These are phyloP conservation scores for Phytopythium litorale DNA, from an alignment of 352 stramenopile species.

Conservation along the genomic window DNA sequence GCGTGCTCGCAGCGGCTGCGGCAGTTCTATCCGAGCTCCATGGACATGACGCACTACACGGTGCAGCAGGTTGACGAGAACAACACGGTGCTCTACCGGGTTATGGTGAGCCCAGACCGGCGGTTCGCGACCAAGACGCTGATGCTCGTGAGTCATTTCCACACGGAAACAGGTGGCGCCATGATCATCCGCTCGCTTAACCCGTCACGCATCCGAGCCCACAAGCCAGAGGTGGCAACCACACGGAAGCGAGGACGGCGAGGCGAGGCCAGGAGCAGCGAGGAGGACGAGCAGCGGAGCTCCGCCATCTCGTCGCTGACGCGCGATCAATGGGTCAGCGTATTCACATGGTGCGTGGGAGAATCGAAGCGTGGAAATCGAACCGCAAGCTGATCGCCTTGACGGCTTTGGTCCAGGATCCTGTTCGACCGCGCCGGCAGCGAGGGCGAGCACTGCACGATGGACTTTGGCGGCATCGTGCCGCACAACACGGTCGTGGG, in stretches of 20 bases:
- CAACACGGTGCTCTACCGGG: conserved; percentile 56
- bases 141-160: conserved; percentile 40
- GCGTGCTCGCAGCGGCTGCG: conserved; percentile 20
- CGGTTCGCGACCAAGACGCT: conserved; percentile 35
- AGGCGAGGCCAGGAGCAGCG: background rate
- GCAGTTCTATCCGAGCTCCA: conserved; percentile 46
- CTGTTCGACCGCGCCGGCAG: conserved; percentile 37
- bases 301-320: background rate
- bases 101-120: conserved; percentile 26
- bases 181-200: conserved; percentile 47
- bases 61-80: conserved; percentile 53
- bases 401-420: conserved; percentile 23
- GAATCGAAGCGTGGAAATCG: background rate
- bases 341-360: conserved; percentile 48
- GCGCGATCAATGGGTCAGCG: conserved; percentile 47
- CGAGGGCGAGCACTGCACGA: conserved; percentile 23
- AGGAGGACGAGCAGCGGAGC: background rate
- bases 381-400: background rate
- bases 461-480: conserved; percentile 55
- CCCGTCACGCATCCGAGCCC: conserved; percentile 14
- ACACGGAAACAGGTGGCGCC: conserved; percentile 31
- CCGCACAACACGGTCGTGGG: conserved; percentile 30
- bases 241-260: background rate
- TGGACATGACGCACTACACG: conserved; percentile 36
- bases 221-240: background rate